Percentiles rank a stretch among this genome's conserved stretches.
phyloP scores from a whole-genome alignment of 2,329 filamentous ascomycete genomes.

The Sclerotinia minor region DNA sequence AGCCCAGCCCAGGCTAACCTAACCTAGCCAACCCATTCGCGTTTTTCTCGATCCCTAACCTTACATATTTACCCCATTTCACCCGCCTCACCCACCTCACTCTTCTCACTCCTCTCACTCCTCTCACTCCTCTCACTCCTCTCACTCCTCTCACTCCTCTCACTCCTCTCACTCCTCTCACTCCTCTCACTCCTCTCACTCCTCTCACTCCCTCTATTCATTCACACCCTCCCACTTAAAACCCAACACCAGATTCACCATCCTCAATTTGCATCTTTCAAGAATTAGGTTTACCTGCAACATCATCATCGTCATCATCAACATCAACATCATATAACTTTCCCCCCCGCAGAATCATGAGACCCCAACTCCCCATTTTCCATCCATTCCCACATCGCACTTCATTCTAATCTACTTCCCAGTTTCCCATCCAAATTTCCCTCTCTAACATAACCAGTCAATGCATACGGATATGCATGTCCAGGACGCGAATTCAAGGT shows the following conservation, averaged over 20 bases:
- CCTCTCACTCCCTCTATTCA: slow-evolving; percentile 14
- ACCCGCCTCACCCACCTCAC: no score
- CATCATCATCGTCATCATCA: no score
- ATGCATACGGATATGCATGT: slow-evolving; percentile 4
- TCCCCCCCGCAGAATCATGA: neutral
- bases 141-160: slow-evolving; percentile 24
- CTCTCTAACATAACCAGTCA: neutral
- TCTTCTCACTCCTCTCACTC: no score
- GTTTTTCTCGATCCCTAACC: slow-evolving; percentile 51
- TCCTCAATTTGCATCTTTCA: neutral
- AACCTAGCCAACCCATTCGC: slow-evolving; percentile 48
- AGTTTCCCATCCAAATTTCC: neutral
- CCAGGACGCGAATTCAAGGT: neutral
- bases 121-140: no score
- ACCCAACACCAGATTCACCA: neutral
- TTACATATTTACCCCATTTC: slow-evolving; percentile 28
- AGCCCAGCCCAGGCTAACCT: slow-evolving; percentile 45
- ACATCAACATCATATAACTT: neutral
- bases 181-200: slow-evolving; percentile 25
- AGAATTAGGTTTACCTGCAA: neutral
- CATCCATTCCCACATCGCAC: neutral
- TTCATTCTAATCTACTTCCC: neutral
- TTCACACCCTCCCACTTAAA: neutral
- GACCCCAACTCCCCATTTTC: neutral
- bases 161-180: slow-evolving; percentile 22